Evolutionary conservation across 192 early-diverging fungal genomes (phyloP).

Genomic region (Umbelopsis ramanniana): DNA sequence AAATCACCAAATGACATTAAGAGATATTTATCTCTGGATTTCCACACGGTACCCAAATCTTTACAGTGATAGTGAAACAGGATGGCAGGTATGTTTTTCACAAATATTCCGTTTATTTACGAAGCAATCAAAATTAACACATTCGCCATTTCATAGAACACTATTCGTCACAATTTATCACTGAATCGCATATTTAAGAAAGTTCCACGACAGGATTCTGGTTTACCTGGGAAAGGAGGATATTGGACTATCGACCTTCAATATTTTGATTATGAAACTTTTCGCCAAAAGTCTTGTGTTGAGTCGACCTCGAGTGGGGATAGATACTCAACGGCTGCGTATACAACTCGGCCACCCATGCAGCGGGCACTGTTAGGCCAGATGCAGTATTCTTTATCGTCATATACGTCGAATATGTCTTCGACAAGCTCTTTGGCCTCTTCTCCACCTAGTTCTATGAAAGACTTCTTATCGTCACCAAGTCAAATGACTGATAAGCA

Average conservation of each 20-base stretch:
- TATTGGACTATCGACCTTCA: conserved; percentile 61
- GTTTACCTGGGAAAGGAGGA: conserved; percentile 65
- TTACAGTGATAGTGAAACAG: conserved; percentile 67
- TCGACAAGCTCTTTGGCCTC: background rate
- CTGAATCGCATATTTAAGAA: conserved; percentile 82
- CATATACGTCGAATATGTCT: background rate
- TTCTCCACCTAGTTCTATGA: background rate
- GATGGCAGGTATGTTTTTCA: conserved; percentile 74
- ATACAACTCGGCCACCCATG: background rate
- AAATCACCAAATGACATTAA: conserved; percentile 68
- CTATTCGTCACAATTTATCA: conserved; percentile 90
- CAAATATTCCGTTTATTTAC: background rate
- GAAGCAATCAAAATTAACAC: conserved; percentile 1
- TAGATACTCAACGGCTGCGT: background rate
- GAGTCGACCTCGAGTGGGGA: background rate
- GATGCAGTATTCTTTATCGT: background rate
- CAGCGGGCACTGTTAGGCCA: background rate
- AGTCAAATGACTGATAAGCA: background rate
- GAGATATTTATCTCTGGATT: conserved; percentile 88
- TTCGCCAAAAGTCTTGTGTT: conserved; percentile 7
- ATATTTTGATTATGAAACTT: conserved; percentile 11
- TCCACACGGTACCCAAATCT: conserved; percentile 74
- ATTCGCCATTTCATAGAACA: conserved; percentile 65
- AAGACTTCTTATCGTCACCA: background rate
- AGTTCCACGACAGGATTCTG: conserved; percentile 65